Percentiles rank a stretch among this genome's conserved stretches.
phyloP scores from a whole-genome alignment of 768 basidiomycete species.

The Mycena rebaudengoi region DNA sequence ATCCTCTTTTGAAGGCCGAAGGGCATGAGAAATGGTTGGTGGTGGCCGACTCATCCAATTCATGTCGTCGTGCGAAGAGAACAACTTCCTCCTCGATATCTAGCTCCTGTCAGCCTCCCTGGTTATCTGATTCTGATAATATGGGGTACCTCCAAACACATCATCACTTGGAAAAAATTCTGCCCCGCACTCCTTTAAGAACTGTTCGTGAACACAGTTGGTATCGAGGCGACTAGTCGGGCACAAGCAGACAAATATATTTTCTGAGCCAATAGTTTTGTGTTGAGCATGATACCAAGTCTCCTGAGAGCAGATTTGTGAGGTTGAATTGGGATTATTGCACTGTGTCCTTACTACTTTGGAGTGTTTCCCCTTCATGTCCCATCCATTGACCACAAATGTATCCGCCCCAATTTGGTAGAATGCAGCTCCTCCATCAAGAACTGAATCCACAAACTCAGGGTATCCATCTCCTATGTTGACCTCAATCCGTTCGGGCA shows the following conservation, averaged over 20 bases:
- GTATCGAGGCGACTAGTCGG: neutral
- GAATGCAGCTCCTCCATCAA: neutral
- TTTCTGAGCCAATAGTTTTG: neutral
- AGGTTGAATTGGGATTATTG: neutral
- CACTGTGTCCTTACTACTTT: constrained; percentile 1
- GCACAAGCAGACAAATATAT: neutral
- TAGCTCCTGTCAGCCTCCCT: neutral
- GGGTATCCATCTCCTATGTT: neutral
- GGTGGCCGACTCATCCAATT: no score
- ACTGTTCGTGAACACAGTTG: constrained; percentile 2
- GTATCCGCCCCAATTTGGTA: neutral
- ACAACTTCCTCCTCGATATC: neutral
- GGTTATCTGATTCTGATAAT: neutral
- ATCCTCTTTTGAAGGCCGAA: neutral
- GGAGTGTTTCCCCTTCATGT: neutral
- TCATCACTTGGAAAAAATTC: neutral
- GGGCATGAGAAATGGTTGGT: constrained; percentile 3
- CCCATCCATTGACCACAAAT: constrained; percentile 16
- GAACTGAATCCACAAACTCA: neutral
- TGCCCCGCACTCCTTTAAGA: neutral
- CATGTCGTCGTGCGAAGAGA: neutral
- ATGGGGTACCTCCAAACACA: no score
- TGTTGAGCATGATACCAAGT: constrained; percentile 13
- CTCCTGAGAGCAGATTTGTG: neutral
- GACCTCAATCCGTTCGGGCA: neutral